Evolutionary conservation across 2,329 filamentous ascomycete genomes (phyloP), one percentile per base, ranked within the genome.

Genomic region (Cyclaneusma minus): DNA sequence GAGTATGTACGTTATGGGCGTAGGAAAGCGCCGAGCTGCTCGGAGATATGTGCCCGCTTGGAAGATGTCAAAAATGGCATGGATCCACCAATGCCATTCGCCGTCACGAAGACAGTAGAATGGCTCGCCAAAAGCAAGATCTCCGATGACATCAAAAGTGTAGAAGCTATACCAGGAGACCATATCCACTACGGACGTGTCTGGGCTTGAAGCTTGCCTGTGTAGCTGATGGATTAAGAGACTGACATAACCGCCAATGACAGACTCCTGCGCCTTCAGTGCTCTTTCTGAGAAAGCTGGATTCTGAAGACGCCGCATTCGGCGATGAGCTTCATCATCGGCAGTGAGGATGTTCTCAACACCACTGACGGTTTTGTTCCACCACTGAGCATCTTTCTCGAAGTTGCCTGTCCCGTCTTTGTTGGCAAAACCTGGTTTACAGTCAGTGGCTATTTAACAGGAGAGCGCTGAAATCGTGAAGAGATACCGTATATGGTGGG

Each of bases 41-140:
- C 13, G 24, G 24, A 17, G 12, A 12, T 13, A 16, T 14, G 17
- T 26, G 16, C 17, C 12, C 24, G 12, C 15, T 20, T 11, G 18
- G 7, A 11, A 7, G 10, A 16, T 26, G 14, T 26, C 24, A 17
- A 41, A 45, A 2, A 45, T 11, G 1, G 41, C 21, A 2, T 29
- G 27, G 13, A 43, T 44, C 38, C 33, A 45, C 8, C 32, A 39
- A 20, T 38, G 35, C 14, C 41, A 41, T 7, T 27, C 45, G 13
- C 28, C 22, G 14, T 14, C 7, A 44, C 41, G 25, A 31, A 48
- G 45, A 1, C 35, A 29, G 15, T 47, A 38, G 13, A 52, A 39
- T 2, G 44, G 32, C 21, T 51, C 47, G 8, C 45, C 44, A 21
- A 50, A 52, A 1, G 37, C 35, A 14, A 50, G 32, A 23, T 50